Percentiles rank a stretch among this genome's conserved stretches.
Conservation (phyloP, 1,284 basidiomycete species). For the Puccinia brachypodii region DNA sequence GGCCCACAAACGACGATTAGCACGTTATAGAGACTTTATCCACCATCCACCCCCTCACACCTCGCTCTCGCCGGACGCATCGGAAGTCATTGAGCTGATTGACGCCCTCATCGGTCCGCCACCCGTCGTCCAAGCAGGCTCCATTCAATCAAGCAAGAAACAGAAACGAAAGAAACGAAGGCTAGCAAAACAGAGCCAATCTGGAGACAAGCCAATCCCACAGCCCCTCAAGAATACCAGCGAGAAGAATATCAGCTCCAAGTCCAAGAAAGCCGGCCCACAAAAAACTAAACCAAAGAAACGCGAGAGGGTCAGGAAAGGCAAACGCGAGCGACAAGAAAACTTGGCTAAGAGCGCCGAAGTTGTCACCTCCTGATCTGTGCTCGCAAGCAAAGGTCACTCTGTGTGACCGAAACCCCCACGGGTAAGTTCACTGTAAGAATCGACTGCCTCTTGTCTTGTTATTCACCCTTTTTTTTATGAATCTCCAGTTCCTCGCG, state of each 20-base stretch:
- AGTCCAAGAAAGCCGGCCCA: neutral
- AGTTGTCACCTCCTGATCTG: neutral
- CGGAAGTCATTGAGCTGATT: slow-evolving; percentile 39
- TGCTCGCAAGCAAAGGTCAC: neutral
- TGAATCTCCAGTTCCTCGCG: neutral
- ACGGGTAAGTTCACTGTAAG: neutral
- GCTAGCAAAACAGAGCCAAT: neutral
- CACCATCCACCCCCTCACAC: slow-evolving; percentile 45
- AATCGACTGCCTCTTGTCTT: neutral
- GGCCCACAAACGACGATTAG: slow-evolving; percentile 37
- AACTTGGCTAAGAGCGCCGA: neutral
- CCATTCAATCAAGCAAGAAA: neutral
- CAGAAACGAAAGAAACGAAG: slow-evolving; percentile 30
- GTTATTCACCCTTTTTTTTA: neutral
- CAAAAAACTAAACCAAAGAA: neutral
- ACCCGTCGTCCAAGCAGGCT: slow-evolving; percentile 28
- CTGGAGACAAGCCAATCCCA: neutral
- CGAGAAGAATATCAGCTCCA: neutral
- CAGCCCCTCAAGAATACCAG: neutral
- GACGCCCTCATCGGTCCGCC: slow-evolving; percentile 35
- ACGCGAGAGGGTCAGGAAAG: slow-evolving; percentile 8
- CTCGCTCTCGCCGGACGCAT: slow-evolving; percentile 38
- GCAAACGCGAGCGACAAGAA: slow-evolving; percentile 15
- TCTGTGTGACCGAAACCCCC: neutral
- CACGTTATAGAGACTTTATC: slow-evolving; percentile 38